A percentile compares a stretch with the other conserved stretches of the same genome.
Conservation (phyloP, 1,284 basidiomycete genomes). For the Cryptococcus sp. region DNA sequence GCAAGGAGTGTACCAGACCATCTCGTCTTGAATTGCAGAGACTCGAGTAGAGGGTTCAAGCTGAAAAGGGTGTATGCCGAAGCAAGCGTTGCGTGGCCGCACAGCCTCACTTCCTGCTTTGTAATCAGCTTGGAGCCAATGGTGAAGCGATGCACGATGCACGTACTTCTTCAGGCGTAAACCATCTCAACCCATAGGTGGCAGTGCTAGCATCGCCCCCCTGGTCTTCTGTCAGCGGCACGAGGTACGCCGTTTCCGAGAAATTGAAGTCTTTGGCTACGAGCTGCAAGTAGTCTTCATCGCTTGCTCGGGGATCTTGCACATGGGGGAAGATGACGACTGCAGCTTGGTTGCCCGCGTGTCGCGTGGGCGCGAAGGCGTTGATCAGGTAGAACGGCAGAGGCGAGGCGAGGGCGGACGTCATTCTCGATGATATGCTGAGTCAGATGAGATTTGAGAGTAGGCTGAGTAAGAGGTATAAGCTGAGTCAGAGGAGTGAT, state of each 20-base stretch:
- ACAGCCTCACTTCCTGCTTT: conserved; percentile 42
- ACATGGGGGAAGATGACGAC: conserved; percentile 34
- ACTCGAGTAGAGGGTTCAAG: conserved; percentile 18
- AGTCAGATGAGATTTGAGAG: too few relatives aligned
- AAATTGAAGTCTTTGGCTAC: conserved; percentile 42
- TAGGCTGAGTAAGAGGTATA: neutral
- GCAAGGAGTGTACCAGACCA: conserved; percentile 36
- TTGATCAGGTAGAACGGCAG: conserved; percentile 39
- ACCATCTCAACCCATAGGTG: conserved; percentile 44
- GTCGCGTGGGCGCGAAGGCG: conserved; percentile 37
- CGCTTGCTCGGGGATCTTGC: conserved; percentile 23
- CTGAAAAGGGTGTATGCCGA: conserved; percentile 36
- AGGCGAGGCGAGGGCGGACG: neutral
- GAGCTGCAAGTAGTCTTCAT: conserved; percentile 32
- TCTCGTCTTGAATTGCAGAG: conserved; percentile 34
- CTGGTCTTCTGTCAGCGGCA: conserved; percentile 14
- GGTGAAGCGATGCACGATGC: conserved; percentile 3
- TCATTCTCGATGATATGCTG: neutral
- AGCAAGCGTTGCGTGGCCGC: conserved; percentile 47
- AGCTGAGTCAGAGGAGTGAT: too few relatives aligned
- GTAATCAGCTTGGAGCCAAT: neutral
- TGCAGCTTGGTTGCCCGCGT: conserved; percentile 46
- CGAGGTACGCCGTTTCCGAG: conserved; percentile 44
- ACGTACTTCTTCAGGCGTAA: conserved; percentile 40
- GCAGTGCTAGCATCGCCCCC: conserved; percentile 8